Base-by-base conservation (phyloP, 495 filamentous ascomycete genomes). In the Penicillium lagena region DNA sequence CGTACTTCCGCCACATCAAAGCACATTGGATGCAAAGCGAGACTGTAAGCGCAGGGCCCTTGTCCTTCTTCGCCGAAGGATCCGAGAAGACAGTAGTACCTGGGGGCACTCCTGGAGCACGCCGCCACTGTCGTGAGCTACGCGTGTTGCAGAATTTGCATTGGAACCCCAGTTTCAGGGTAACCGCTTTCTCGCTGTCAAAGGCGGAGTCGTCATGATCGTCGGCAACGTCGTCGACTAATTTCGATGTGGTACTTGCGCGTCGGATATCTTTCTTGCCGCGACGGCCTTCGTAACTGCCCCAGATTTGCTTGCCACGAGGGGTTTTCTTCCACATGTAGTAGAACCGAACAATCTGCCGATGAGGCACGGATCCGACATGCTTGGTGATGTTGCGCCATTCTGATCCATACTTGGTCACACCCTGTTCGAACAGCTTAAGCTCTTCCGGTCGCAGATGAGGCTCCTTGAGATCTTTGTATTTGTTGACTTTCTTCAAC, bases 281-380 rank as follows among this genome's bases (percentile, higher is more conserved):
- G 52, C 89, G 91, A 17, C 93, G 74, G 6, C 85, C 87, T 45
- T 87, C 83, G 46, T 86, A 96, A 40, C 79, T 84, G 30, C 86
- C 88, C 94, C 94, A 97, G 22, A 99, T 78, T 54, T 90, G 79
- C 53, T 78, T 81, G 27, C 94, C 93, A 37, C 81, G 76, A 1
- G 85, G 79, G 0, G 90, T 89, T 63, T 96, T 96, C 72, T 99
- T 99, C 94, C 94, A 99, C 54, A 86, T 86, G 63, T 97, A 97
- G 61, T 97, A 99, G 48, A 86, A 95, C 9, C 93, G 83, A 27
- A 93, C 87, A 45, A 96, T 85, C 39, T 87, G 79, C 29, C 78
- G 80, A 48, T 88, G 78, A 34, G 76, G 80, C 28, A 89, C 78
- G 0, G 86, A 87, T 28, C 70, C 66, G 53, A 95, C 85, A 60